A percentile compares a stretch with the other conserved stretches of the same genome.
Evolutionary conservation across 2,329 filamentous ascomycete genomes (phyloP).

Genomic region (Aspergillus persii): DNA sequence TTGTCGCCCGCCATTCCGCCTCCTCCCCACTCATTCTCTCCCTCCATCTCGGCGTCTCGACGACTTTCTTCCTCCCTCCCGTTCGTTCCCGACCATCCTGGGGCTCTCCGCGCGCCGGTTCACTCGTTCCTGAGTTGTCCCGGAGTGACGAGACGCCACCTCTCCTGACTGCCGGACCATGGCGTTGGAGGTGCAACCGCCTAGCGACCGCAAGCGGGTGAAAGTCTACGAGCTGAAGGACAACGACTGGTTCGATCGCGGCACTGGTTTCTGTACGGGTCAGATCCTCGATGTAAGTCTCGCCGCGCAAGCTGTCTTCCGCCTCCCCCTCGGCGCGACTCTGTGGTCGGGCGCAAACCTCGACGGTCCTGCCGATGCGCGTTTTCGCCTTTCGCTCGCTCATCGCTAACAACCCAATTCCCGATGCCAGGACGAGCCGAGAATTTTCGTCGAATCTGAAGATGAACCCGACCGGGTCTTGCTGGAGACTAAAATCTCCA

Average conservation of each 20-base stretch:
- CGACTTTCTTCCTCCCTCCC: neutral
- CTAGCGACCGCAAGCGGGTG: constrained; percentile 64
- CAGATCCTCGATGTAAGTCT: constrained; percentile 67
- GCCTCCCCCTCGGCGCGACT: constrained; percentile 9
- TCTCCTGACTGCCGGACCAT: constrained; percentile 39
- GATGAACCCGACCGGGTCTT: constrained; percentile 81
- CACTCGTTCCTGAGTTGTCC: constrained; percentile 36
- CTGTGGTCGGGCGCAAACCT: constrained; percentile 19
- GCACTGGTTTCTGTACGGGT: constrained; percentile 91
- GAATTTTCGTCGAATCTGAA: constrained; percentile 89
- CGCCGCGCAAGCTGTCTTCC: constrained; percentile 16
- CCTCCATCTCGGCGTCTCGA: neutral
- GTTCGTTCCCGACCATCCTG: constrained; percentile 13
- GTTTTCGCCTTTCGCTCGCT: neutral
- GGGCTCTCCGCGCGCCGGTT: constrained; percentile 34
- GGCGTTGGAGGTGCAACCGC: constrained; percentile 48
- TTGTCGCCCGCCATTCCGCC: too few relatives aligned
- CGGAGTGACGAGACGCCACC: constrained; percentile 39
- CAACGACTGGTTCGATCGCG: constrained; percentile 98
- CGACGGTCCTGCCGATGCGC: constrained; percentile 13
- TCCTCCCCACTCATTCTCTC: constrained; percentile 11
- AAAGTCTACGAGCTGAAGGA: constrained; percentile 99
- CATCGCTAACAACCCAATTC: constrained; percentile 12
- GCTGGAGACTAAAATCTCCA: constrained; percentile 84
- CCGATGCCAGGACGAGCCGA: constrained; percentile 67